phyloP scores from a whole-genome alignment of 2,329 filamentous ascomycete genomes.

The Cephalotrichum gorgonifer region DNA sequence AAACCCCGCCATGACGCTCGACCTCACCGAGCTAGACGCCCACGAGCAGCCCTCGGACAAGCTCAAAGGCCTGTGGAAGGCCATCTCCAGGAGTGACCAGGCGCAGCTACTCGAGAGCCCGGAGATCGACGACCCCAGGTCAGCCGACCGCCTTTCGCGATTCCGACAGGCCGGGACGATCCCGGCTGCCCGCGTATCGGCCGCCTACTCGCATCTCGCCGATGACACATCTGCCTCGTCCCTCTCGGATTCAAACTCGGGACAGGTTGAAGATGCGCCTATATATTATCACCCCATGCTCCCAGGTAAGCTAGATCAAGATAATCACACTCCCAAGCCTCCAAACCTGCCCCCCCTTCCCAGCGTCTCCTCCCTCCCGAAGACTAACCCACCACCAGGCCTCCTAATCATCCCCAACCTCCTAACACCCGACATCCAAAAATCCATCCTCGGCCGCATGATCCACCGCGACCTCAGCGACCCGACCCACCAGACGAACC shows the following conservation, averaged over 20 bases:
- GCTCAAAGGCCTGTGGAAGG: constrained; percentile 66
- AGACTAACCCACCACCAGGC: constrained; percentile 39
- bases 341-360: no score
- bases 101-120: constrained; percentile 39
- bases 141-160: constrained; percentile 24
- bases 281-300: constrained; percentile 57
- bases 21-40: constrained; percentile 52
- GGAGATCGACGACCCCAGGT: constrained; percentile 38
- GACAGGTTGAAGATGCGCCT: constrained; percentile 25
- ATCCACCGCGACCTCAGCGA: constrained; percentile 69
- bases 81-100: constrained; percentile 52
- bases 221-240: constrained; percentile 11
- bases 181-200: constrained; percentile 26
- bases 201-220: constrained; percentile 31
- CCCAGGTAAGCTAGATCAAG: constrained; percentile 42
- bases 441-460: constrained; percentile 58
- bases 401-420: constrained; percentile 69
- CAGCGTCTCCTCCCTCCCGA: not conserved
- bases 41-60: constrained; percentile 65
- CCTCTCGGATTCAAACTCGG: constrained; percentile 18
- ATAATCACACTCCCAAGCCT: constrained; percentile 3
- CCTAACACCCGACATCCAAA: constrained; percentile 59
- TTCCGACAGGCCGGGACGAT: constrained; percentile 37
- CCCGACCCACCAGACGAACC: constrained; percentile 70
- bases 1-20: not conserved